phyloP scores from a whole-genome alignment of 129 eudicot species.

The Helianthus annuus region HanXRQr2.0-SUNRISE NC_035442.2:2692369-2692868 shows the following conservation, averaged over 20 bases:
- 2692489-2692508: conserved; percentile 45
- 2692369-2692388: too few relatives aligned
- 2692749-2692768: conserved; percentile 47
- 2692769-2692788: too few relatives aligned
- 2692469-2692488: conserved; percentile 70
- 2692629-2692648: conserved; percentile 21
- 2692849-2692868: too few relatives aligned
- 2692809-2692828: too few relatives aligned
- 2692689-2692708: conserved; percentile 72
- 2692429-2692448: conserved; percentile 86
- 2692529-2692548: neutral
- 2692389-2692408: conserved; percentile 59
- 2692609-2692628: neutral
- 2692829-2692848: too few relatives aligned
- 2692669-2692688: conserved; percentile 79
- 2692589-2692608: neutral
- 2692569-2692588: neutral
- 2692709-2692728: conserved; percentile 70
- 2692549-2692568: neutral
- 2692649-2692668: conserved; percentile 87
- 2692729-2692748: conserved; percentile 65
- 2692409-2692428: conserved; percentile 79
- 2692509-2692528: conserved; percentile 7
- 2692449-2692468: conserved; percentile 78
- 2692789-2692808: too few relatives aligned